These are phyloP conservation scores for Colletotrichum godetiae DNA, from an alignment of 2,329 filamentous ascomycete species.

Conservation along the genomic window DNA sequence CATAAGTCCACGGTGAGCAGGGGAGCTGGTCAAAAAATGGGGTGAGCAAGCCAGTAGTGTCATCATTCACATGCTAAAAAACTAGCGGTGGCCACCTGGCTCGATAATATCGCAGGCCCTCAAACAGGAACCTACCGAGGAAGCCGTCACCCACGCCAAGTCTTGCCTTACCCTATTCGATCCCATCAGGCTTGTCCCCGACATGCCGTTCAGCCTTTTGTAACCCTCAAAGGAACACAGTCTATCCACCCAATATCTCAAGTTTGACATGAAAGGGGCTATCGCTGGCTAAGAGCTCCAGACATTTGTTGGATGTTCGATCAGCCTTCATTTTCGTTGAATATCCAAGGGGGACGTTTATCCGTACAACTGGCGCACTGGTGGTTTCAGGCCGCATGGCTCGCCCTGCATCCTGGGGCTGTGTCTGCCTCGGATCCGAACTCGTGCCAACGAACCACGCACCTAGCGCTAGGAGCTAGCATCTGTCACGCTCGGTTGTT, in stretches of 20 bases:
- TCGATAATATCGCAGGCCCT: slow-evolving; percentile 15
- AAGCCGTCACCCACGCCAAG: slow-evolving; percentile 12
- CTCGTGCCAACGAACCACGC: slow-evolving; percentile 17
- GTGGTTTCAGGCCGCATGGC: slow-evolving; percentile 35
- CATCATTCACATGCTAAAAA: slow-evolving; percentile 34
- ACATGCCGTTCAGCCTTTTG: slow-evolving; percentile 1
- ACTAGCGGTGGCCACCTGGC: slow-evolving; percentile 20
- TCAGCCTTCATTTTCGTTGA: neutral
- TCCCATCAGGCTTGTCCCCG: slow-evolving; percentile 15
- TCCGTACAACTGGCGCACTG: slow-evolving; percentile 35
- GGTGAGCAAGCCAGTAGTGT: slow-evolving; percentile 11
- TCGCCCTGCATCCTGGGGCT: slow-evolving; percentile 26
- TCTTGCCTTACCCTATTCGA: slow-evolving; percentile 9
- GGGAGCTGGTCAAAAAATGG: neutral
- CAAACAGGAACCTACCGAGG: slow-evolving; percentile 26
- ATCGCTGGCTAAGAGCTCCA: slow-evolving; percentile 1
- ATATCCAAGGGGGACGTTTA: slow-evolving; percentile 14
- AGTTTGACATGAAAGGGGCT: slow-evolving; percentile 12
- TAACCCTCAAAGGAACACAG: slow-evolving; percentile 3
- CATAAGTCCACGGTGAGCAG: slow-evolving; percentile 13
- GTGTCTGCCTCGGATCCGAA: slow-evolving; percentile 35
- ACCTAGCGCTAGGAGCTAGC: slow-evolving; percentile 26
- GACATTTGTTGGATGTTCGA: slow-evolving; percentile 1
- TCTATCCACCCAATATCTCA: slow-evolving; percentile 8
- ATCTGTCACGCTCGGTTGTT: slow-evolving; percentile 31